A percentile compares a stretch with the other conserved stretches of the same genome.
Conservation (phyloP, 2,329 filamentous ascomycete species). For the Paecilomyces fulvus region DNA sequence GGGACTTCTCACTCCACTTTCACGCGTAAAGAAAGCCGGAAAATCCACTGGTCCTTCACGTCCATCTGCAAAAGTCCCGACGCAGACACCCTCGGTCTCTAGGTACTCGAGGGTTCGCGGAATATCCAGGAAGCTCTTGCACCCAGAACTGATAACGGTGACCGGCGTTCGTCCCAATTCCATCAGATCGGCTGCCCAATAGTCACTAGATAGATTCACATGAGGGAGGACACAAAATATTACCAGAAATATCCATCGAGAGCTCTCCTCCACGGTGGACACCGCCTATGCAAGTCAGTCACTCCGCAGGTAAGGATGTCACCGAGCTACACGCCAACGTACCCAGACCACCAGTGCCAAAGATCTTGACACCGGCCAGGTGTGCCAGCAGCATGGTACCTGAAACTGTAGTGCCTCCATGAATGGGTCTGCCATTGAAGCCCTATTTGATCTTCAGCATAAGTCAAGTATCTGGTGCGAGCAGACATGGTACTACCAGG, state of each 20-base stretch:
- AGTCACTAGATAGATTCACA: not conserved
- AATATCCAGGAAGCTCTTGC: constrained; percentile 94
- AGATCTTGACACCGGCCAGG: constrained; percentile 80
- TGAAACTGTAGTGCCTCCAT: constrained; percentile 88
- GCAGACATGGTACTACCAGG: constrained; percentile 45
- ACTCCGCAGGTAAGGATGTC: not conserved
- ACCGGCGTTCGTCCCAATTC: constrained; percentile 86
- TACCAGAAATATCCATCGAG: constrained; percentile 76
- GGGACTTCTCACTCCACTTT: constrained; percentile 76
- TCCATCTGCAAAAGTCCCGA: constrained; percentile 84
- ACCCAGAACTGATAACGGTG: constrained; percentile 80
- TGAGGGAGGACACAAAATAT: not conserved
- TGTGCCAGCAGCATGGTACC: constrained; percentile 87
- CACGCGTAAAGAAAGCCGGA: constrained; percentile 84
- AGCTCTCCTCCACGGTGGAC: constrained; percentile 83
- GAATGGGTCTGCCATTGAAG: constrained; percentile 56
- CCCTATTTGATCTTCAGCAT: constrained; percentile 38
- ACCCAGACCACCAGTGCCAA: constrained; percentile 85
- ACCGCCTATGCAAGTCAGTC: constrained; percentile 46
- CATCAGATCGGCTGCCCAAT: constrained; percentile 64
- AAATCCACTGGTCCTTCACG: constrained; percentile 67
- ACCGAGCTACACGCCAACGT: constrained; percentile 3
- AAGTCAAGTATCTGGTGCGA: not conserved
- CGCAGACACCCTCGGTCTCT: constrained; percentile 63
- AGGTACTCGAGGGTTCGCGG: constrained; percentile 76